A percentile compares a stretch with the other conserved stretches of the same genome.
These are phyloP conservation scores for Pleurotus ostreatus DNA, from an alignment of 768 basidiomycete genomes.

Conservation along the genomic window DNA sequence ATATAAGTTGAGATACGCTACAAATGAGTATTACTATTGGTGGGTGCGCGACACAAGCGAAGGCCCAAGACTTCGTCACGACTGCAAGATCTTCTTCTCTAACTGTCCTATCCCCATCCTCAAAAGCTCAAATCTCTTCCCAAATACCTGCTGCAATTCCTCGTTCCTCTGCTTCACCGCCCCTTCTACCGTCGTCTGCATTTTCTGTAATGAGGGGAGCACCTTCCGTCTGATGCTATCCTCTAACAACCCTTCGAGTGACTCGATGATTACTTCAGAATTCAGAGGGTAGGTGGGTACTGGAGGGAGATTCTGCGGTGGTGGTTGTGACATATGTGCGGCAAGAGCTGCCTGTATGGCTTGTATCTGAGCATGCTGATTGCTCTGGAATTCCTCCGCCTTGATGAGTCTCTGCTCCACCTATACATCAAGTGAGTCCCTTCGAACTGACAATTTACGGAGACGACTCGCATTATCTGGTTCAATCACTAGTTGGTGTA, in stretches of 20 bases:
- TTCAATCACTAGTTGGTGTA: background rate
- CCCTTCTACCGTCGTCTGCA: background rate
- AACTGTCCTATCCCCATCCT: no score
- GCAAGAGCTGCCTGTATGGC: background rate
- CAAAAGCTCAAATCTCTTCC: background rate
- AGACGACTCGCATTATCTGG: background rate
- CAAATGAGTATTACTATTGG: no score
- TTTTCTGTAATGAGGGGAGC: background rate
- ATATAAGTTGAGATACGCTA: no score
- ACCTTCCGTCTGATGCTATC: background rate
- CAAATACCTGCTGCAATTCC: background rate
- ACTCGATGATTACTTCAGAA: background rate
- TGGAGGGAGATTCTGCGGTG: background rate
- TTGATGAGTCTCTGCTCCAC: no score
- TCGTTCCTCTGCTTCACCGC: background rate
- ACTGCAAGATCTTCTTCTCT: no score
- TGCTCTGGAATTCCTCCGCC: no score
- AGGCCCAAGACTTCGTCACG: no score
- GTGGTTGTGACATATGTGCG: conserved; percentile 1
- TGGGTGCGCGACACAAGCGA: no score
- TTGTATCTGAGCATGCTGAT: background rate
- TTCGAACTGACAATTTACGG: no score
- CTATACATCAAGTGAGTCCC: no score
- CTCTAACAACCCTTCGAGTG: background rate
- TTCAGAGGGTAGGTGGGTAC: background rate